A percentile compares a stretch with the other conserved stretches of the same genome.
Conservation (phyloP, 2,329 filamentous ascomycete genomes). For the Scortechinia acanthostroma region DNA sequence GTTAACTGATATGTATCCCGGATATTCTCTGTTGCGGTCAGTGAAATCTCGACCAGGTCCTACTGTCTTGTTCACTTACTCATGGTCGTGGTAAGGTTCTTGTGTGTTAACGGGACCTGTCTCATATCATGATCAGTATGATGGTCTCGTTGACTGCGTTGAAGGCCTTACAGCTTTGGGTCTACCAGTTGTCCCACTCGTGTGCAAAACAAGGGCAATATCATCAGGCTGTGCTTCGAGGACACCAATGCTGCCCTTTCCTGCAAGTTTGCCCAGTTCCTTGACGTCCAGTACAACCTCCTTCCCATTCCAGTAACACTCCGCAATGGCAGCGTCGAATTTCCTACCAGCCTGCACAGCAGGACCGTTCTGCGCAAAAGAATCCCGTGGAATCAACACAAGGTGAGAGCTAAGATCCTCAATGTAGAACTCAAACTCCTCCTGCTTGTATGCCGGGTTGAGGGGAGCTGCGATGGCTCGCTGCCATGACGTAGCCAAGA, state of each 20-base stretch:
- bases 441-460: slow-evolving; percentile 82
- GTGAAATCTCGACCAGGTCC: slow-evolving; percentile 2
- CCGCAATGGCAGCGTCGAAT: slow-evolving; percentile 77
- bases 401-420: slow-evolving; percentile 76
- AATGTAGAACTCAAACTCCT: slow-evolving; percentile 88
- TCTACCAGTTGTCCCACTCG: slow-evolving; percentile 75
- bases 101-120: slow-evolving; percentile 72
- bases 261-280: slow-evolving; percentile 60
- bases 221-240: slow-evolving; percentile 62
- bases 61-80: slow-evolving; percentile 29
- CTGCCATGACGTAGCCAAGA: slow-evolving; percentile 81
- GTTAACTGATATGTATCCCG: slow-evolving; percentile 70
- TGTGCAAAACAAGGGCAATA: slow-evolving; percentile 75
- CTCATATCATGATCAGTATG: slow-evolving; percentile 7
- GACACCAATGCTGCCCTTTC: slow-evolving; percentile 9
- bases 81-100: slow-evolving; percentile 77
- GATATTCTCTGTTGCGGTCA: slow-evolving; percentile 54
- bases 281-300: slow-evolving; percentile 75
- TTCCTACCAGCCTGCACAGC: slow-evolving; percentile 72
- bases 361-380: slow-evolving; percentile 57
- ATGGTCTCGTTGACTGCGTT: background rate
- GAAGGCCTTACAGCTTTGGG: slow-evolving; percentile 65
- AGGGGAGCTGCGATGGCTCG: slow-evolving; percentile 78
- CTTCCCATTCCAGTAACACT: slow-evolving; percentile 71
- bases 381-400: slow-evolving; percentile 68